Evolutionary conservation across 139 green algal genomes (phyloP).

Genomic region (Chlorella sp.): DNA sequence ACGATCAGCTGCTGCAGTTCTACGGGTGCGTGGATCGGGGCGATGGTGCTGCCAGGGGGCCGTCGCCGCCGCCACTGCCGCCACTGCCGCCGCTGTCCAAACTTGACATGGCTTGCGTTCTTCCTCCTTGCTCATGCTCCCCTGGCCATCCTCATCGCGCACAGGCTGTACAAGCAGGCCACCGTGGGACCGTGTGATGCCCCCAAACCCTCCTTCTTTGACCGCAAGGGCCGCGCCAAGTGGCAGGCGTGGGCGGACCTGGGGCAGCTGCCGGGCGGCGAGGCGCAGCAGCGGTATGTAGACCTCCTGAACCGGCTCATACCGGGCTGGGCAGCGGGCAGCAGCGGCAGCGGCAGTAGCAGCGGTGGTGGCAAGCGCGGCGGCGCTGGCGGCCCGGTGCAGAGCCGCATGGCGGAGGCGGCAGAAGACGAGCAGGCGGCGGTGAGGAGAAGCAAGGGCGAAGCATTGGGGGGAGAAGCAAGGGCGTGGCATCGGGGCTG

Average conservation of each 20-base stretch:
- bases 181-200: conserved; percentile 52
- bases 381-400: conserved; percentile 40
- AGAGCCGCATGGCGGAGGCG: conserved; percentile 34
- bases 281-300: conserved; percentile 39
- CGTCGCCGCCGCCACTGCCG: no score
- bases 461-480: no score
- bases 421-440: conserved; percentile 15
- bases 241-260: conserved; percentile 48
- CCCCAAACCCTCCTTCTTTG: conserved; percentile 55
- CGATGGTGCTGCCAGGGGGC: no score
- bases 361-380: neutral
- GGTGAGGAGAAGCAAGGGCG: neutral
- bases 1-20: conserved; percentile 46
- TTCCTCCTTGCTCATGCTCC: no score
- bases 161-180: conserved; percentile 60
- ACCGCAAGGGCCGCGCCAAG: conserved; percentile 51
- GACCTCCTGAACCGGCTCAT: conserved; percentile 7
- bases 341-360: neutral
- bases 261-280: neutral
- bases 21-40: conserved; percentile 40
- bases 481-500: neutral
- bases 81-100: no score
- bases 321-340: conserved; percentile 16
- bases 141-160: no score
- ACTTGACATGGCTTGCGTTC: no score